Percentiles rank a stretch among this genome's conserved stretches.
Evolutionary conservation across 139 green algal genomes (phyloP).

Genomic region (Nannochloris sp.): DNA sequence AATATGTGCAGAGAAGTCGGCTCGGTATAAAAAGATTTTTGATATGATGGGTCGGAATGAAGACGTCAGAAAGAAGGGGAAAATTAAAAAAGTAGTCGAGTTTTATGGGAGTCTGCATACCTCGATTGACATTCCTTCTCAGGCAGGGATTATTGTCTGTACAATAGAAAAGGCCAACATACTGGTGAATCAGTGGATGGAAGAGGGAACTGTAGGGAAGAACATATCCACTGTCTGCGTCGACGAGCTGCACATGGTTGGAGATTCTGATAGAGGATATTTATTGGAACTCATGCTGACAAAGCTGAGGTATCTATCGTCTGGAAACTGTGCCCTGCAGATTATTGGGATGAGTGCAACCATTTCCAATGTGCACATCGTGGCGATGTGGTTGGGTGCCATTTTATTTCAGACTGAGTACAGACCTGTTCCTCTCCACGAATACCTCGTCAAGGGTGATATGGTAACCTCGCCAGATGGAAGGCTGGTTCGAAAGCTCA

Average conservation of each 20-base stretch:
- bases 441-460: constrained; percentile 56
- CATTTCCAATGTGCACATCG: constrained; percentile 70
- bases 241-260: constrained; percentile 71
- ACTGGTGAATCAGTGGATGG: constrained; percentile 43
- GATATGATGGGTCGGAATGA: neutral
- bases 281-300: constrained; percentile 95
- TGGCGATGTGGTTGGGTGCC: constrained; percentile 78
- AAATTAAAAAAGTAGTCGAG: constrained; percentile 13
- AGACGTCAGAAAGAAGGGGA: constrained; percentile 16
- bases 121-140: constrained; percentile 1
- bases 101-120: constrained; percentile 17
- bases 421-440: constrained; percentile 71
- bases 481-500: constrained; percentile 36
- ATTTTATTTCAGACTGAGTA: constrained; percentile 53
- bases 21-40: constrained; percentile 22
- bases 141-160: constrained; percentile 58
- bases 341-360: constrained; percentile 95
- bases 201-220: constrained; percentile 19
- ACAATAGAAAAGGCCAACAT: constrained; percentile 82
- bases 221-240: constrained; percentile 56
- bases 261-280: constrained; percentile 74
- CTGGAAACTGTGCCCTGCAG: constrained; percentile 49
- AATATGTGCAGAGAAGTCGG: constrained; percentile 55
- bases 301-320: constrained; percentile 72
- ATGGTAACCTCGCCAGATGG: constrained; percentile 32